A percentile compares a stretch with the other conserved stretches of the same genome.
Conservation (phyloP, 106 monocot genomes). For the Apostasia ramifera region DNA sequence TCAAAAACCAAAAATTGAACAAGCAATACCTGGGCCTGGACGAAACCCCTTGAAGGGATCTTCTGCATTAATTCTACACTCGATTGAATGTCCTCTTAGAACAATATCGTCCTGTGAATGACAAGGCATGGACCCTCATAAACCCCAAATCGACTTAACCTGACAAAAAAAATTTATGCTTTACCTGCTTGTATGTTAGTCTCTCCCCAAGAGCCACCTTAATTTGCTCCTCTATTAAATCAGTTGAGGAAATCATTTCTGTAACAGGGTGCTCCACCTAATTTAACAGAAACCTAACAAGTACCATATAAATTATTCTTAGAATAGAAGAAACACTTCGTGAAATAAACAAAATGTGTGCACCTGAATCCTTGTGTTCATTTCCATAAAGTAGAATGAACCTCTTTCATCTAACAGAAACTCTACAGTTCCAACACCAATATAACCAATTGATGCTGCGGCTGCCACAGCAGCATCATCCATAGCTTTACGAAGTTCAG, state of each 20-base stretch:
- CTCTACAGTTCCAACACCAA: constrained; percentile 95
- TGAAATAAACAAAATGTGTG: not conserved
- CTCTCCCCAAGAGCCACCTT: constrained; percentile 86
- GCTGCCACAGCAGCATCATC: constrained; percentile 95
- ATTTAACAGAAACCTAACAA: constrained; percentile 10
- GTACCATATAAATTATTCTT: too few species aligned
- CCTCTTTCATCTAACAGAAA: constrained; percentile 93
- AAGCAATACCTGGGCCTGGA: constrained; percentile 76
- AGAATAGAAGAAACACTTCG: not conserved
- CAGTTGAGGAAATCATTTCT: constrained; percentile 95
- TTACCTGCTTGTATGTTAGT: constrained; percentile 71
- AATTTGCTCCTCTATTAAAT: constrained; percentile 93
- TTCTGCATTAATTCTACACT: constrained; percentile 95
- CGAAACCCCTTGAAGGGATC: constrained; percentile 96
- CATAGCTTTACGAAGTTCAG: constrained; percentile 89
- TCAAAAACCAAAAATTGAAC: not conserved
- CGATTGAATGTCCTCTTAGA: constrained; percentile 95
- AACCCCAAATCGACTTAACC: not conserved
- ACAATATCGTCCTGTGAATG: constrained; percentile 79
- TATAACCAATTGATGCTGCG: constrained; percentile 88
- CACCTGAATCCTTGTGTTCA: constrained; percentile 98
- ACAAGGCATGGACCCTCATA: not conserved
- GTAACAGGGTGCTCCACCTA: constrained; percentile 96
- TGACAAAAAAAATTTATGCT: not conserved
- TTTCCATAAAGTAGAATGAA: constrained; percentile 91